Conservation (phyloP, 2,329 filamentous ascomycete genomes). For the Botryotinia narcissicola region DNA sequence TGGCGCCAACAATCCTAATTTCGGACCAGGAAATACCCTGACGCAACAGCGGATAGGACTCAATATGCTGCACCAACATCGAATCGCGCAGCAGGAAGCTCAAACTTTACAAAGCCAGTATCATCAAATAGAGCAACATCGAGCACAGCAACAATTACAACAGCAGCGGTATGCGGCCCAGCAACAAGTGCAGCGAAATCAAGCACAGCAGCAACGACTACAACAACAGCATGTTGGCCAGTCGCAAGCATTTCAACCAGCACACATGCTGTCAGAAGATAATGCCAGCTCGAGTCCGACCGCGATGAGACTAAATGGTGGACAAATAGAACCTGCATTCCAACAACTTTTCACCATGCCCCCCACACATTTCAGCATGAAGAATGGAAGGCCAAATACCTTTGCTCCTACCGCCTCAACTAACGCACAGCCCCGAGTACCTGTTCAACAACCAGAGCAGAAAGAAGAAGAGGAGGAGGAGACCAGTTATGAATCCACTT, state of each 20-base stretch:
- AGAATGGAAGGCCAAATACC: not conserved
- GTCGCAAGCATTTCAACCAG: not conserved
- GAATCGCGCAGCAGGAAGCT: not conserved
- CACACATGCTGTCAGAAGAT: not conserved
- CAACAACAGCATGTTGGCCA: not conserved
- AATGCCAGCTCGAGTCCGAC: not conserved
- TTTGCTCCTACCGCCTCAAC: conserved; percentile 45
- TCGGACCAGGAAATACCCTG: not conserved
- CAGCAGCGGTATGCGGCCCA: not conserved
- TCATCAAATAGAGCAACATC: not conserved
- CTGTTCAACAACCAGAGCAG: conserved; percentile 69
- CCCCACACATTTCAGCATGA: not conserved
- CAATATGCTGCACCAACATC: not conserved
- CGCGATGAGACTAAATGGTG: not conserved
- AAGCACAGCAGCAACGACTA: not conserved
- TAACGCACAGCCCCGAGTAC: conserved; percentile 82
- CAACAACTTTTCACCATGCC: not conserved
- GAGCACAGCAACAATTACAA: not conserved
- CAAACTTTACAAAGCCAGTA: not conserved
- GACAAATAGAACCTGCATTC: not conserved
- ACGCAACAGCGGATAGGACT: not conserved
- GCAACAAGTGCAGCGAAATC: not conserved
- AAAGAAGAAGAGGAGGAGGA: conserved; percentile 64
- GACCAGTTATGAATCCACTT: conserved; percentile 41
- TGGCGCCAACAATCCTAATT: not conserved